phyloP scores from a whole-genome alignment of 257 asterid genomes.

The Ophiorrhiza pumila region DNA sequence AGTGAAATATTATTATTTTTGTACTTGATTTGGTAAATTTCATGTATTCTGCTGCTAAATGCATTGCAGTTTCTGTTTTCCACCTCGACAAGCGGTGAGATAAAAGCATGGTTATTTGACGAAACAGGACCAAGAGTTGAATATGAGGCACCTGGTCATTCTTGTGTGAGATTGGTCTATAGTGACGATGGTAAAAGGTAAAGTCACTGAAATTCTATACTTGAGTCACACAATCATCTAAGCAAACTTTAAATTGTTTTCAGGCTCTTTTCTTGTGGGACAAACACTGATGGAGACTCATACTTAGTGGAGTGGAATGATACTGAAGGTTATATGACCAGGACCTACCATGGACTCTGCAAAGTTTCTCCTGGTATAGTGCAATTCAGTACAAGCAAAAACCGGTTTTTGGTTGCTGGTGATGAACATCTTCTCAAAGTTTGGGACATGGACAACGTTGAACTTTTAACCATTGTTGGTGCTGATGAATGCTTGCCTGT shows the following conservation, averaged over 20 bases:
- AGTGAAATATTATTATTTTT: not conserved
- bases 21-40: not conserved
- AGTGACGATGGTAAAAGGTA: slow-evolving; percentile 56
- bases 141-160: too few relatives aligned
- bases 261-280: too few relatives aligned
- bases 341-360: too few relatives aligned
- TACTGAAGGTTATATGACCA: too few relatives aligned
- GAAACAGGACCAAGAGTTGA: too few relatives aligned
- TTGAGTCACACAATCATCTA: not conserved
- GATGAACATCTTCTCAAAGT: slow-evolving; percentile 55
- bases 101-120: too few relatives aligned
- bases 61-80: too few relatives aligned
- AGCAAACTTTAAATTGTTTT: slow-evolving; percentile 9
- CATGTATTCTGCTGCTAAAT: slow-evolving; percentile 29
- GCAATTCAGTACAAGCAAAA: slow-evolving; percentile 38
- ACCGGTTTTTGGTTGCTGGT: slow-evolving; percentile 52
- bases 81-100: too few relatives aligned
- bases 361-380: slow-evolving; percentile 31
- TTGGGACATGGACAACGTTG: too few relatives aligned
- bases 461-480: slow-evolving; percentile 36
- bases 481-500: slow-evolving; percentile 60
- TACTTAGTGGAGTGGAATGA: too few relatives aligned
- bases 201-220: slow-evolving; percentile 13
- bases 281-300: too few relatives aligned
- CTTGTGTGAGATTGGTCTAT: slow-evolving; percentile 53